Percentiles rank a stretch among this genome's conserved stretches.
These are phyloP conservation scores for Fereydounia khargensis DNA, from an alignment of 1,284 basidiomycete genomes.

Conservation along the genomic window DNA sequence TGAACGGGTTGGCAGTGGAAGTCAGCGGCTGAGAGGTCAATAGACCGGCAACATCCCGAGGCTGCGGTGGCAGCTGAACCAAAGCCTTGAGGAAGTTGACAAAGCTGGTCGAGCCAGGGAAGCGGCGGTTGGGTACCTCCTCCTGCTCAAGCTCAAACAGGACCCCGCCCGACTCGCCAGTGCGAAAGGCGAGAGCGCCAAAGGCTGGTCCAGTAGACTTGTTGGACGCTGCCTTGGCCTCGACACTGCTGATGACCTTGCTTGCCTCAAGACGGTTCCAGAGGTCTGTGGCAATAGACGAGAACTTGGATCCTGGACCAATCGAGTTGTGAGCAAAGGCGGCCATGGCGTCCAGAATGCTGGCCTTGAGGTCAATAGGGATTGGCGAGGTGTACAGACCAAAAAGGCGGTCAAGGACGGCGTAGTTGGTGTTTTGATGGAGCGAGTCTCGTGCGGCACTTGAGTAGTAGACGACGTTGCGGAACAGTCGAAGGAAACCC, in stretches of 20 bases:
- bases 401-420: conserved; percentile 73
- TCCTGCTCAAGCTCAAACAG: conserved; percentile 74
- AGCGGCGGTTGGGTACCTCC: conserved; percentile 73
- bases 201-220: conserved; percentile 5
- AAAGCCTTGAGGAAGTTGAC: conserved; percentile 77
- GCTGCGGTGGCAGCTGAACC: conserved; percentile 20
- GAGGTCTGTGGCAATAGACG: conserved; percentile 71
- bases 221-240: conserved; percentile 5
- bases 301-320: conserved; percentile 5
- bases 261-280: conserved; percentile 77
- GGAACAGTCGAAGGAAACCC: conserved; percentile 76
- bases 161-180: conserved; percentile 37
- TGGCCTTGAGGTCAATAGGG: conserved; percentile 88
- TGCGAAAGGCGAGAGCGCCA: conserved; percentile 13
- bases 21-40: conserved; percentile 9
- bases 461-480: conserved; percentile 75
- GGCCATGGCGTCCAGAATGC: conserved; percentile 76
- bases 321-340: conserved; percentile 65
- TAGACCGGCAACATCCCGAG: not conserved
- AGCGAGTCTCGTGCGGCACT: conserved; percentile 76
- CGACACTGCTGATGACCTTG: conserved; percentile 16
- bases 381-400: conserved; percentile 43
- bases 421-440: conserved; percentile 69
- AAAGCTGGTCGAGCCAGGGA: conserved; percentile 85
- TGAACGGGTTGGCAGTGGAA: conserved; percentile 17